A percentile compares a stretch with the other conserved stretches of the same genome.
These are phyloP conservation scores for Coemansia reversa DNA, from an alignment of 192 early-diverging fungal genomes.

Conservation along the genomic window DNA sequence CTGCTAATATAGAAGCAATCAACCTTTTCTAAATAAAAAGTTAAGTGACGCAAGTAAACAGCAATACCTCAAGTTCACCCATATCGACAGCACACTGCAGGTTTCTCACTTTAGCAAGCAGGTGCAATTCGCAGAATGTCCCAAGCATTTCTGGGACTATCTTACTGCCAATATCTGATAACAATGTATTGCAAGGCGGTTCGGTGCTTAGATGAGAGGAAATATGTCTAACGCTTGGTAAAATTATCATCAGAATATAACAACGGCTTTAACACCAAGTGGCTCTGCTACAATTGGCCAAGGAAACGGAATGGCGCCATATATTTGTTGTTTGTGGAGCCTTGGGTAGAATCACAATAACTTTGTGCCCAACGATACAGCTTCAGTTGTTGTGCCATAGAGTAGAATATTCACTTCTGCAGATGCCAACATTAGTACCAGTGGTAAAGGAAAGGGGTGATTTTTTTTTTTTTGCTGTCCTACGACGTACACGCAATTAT, in stretches of 20 bases:
- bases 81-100: not conserved
- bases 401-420: constrained; percentile 23
- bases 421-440: constrained; percentile 12
- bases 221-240: constrained; percentile 27
- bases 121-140: constrained; percentile 5
- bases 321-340: constrained; percentile 27
- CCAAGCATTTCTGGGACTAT: not conserved
- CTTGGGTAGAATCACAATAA: constrained; percentile 9
- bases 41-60: not conserved
- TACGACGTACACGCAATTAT: constrained; percentile 23
- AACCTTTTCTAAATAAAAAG: not conserved
- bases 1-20: constrained; percentile 6
- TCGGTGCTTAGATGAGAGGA: constrained; percentile 24
- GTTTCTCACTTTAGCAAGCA: constrained; percentile 14
- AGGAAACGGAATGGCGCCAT: constrained; percentile 16
- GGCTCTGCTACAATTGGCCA: constrained; percentile 30
- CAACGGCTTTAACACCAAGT: constrained; percentile 26
- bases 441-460: constrained; percentile 12
- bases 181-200: constrained; percentile 16
- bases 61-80: not conserved
- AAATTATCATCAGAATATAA: constrained; percentile 17
- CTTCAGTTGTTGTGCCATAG: constrained; percentile 18
- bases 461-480: constrained; percentile 7
- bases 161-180: constrained; percentile 18
- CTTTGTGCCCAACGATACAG: constrained; percentile 10